Evolutionary conservation across 2,329 filamentous ascomycete genomes (phyloP), one percentile per base, ranked within the genome.

Genomic region (Xylaria sp.): DNA sequence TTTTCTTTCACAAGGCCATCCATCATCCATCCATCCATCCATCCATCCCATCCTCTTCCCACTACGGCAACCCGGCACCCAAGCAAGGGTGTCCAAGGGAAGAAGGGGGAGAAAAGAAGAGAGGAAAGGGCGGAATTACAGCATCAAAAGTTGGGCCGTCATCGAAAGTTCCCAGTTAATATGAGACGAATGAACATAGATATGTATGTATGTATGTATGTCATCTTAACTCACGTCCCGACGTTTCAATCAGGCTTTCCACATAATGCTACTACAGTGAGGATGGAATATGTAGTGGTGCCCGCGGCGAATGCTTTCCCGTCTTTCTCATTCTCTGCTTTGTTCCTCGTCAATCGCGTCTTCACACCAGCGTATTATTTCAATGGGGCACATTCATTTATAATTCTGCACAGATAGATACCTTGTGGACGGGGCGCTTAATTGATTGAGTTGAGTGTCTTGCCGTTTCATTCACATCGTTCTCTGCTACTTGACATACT

Each of bases 61-160:
- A 41, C 34, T 41, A 59, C 37, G 65, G 59, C 46, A 48, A 67
- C 34, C 54, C 57, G 60, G 59, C 15, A 28, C 25, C 34, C n/a
- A 44, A 41, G 23, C 31, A 46, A 46, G 64, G 63, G 61, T 25
- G 23, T 25, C 23, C 23, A 25, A 25, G 23, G 23, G 23, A 25
- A 25, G 23, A 25, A 37, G 20, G 4, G 4, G 28, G 20, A 12
- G 46, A 23, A 23, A 48, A 12, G 25, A 23, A 48, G 18, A 34
- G 12, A 31, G 28, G 31, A 34, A 44, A 52, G 50, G 28, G 25
- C 10, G 48, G 31, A 20, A 39, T 37, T 46, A n/a, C n/a, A 25
- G 23, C 3, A 25, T 25, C 23, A 25, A 25, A 39, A 28, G 44
- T 23, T 58, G 25, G 56, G 55, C 37, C 23, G 56, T n/a, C 18